A percentile compares a stretch with the other conserved stretches of the same genome.
phyloP scores from a whole-genome alignment of 495 filamentous ascomycete genomes.

The Penicillium atrosanguineum region DNA sequence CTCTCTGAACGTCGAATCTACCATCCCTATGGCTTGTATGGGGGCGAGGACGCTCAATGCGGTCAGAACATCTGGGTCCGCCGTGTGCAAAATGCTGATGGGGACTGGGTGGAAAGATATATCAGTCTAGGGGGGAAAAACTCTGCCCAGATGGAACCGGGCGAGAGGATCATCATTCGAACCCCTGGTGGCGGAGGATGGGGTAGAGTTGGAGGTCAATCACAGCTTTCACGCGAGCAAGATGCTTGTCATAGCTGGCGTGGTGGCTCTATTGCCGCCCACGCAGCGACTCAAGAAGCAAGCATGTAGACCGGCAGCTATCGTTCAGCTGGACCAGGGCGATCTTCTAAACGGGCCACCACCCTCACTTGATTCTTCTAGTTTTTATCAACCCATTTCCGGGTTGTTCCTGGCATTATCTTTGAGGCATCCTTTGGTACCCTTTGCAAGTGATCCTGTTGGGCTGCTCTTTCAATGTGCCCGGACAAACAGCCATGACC shows the following conservation, averaged over 20 bases:
- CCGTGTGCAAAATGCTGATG: conserved; percentile 28
- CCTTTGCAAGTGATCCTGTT: too few species aligned
- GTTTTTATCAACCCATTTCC: not conserved
- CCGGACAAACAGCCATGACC: too few species aligned
- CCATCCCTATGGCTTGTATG: conserved; percentile 79
- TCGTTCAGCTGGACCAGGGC: not conserved
- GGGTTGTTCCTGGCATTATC: too few species aligned
- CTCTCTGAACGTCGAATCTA: conserved; percentile 82
- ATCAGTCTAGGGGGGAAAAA: conserved; percentile 88
- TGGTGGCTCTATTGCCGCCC: conserved; percentile 29
- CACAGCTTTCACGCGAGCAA: conserved; percentile 11
- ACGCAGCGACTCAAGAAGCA: conserved; percentile 27
- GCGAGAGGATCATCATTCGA: conserved; percentile 73
- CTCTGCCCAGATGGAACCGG: conserved; percentile 73
- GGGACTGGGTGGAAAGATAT: conserved; percentile 52
- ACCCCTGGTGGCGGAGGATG: conserved; percentile 50
- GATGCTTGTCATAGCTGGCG: conserved; percentile 30
- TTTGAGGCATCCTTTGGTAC: too few species aligned
- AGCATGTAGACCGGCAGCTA: conserved; percentile 19
- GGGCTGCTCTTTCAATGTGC: too few species aligned
- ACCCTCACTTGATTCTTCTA: not conserved
- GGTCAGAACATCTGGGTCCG: conserved; percentile 51
- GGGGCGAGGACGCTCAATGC: conserved; percentile 65
- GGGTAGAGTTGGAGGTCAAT: conserved; percentile 24
- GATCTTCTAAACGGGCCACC: too few species aligned